Conservation (phyloP, 2,329 filamentous ascomycete species). For the Hymenoscyphus repandus region DNA sequence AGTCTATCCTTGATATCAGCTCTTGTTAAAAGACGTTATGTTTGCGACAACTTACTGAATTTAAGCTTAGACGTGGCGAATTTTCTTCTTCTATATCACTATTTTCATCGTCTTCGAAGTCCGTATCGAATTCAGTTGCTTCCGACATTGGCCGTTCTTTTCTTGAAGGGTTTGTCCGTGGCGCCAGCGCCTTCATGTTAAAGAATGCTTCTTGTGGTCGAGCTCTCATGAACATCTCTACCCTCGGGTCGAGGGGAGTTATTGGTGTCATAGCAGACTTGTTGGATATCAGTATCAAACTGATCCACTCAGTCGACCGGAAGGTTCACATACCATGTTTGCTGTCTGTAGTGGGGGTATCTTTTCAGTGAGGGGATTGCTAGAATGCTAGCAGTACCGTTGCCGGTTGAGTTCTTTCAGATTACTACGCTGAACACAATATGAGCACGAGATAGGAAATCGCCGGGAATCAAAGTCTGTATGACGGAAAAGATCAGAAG, state of each 20-base stretch:
- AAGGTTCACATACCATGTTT: slow-evolving; percentile 22
- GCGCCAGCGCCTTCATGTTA: slow-evolving; percentile 46
- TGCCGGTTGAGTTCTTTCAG: slow-evolving; percentile 24
- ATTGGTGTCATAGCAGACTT: slow-evolving; percentile 25
- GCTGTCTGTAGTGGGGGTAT: slow-evolving; percentile 20
- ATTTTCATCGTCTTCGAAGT: slow-evolving; percentile 55
- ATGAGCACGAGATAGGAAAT: slow-evolving; percentile 20
- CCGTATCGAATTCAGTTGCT: slow-evolving; percentile 73
- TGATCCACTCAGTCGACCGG: background rate
- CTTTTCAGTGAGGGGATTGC: slow-evolving; percentile 19
- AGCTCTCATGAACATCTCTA: slow-evolving; percentile 42
- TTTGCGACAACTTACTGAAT: slow-evolving; percentile 55
- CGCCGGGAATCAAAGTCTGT: slow-evolving; percentile 16
- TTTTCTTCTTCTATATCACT: slow-evolving; percentile 49
- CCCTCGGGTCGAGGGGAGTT: slow-evolving; percentile 27
- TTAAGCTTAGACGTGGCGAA: slow-evolving; percentile 61
- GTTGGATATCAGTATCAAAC: slow-evolving; percentile 17
- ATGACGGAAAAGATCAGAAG: slow-evolving; percentile 24
- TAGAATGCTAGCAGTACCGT: slow-evolving; percentile 27
- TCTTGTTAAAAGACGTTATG: slow-evolving; percentile 13
- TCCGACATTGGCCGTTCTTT: slow-evolving; percentile 52
- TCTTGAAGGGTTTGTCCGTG: slow-evolving; percentile 33
- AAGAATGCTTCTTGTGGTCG: slow-evolving; percentile 56
- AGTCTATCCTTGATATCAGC: slow-evolving; percentile 41
- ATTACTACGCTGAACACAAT: slow-evolving; percentile 16